A percentile compares a stretch with the other conserved stretches of the same genome.
phyloP scores from a whole-genome alignment of 2,329 filamentous ascomycete species.

The Cladosporium sp. region DNA sequence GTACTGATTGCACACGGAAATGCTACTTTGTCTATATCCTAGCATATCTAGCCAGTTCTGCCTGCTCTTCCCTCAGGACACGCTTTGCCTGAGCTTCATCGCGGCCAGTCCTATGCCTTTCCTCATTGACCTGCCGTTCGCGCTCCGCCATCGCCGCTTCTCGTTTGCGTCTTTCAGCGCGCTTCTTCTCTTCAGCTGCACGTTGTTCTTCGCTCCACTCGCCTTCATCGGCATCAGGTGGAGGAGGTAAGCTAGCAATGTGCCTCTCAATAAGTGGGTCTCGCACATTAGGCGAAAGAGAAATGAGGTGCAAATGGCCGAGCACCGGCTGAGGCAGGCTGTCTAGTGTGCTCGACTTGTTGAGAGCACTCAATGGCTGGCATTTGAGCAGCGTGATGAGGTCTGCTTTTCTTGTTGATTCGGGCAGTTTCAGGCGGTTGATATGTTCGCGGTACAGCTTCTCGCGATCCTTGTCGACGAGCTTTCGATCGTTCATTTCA shows the following conservation, averaged over 20 bases:
- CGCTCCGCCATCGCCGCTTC: slow-evolving; percentile 65
- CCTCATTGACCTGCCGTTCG: slow-evolving; percentile 37
- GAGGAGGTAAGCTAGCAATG: slow-evolving; percentile 56
- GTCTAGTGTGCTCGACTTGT: slow-evolving; percentile 54
- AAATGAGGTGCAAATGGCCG: slow-evolving; percentile 66
- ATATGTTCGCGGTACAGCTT: slow-evolving; percentile 75
- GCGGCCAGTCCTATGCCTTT: slow-evolving; percentile 20
- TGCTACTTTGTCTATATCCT: background rate
- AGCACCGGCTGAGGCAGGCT: slow-evolving; percentile 60
- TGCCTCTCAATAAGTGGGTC: slow-evolving; percentile 64
- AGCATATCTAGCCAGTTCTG: slow-evolving; percentile 13
- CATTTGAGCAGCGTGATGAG: slow-evolving; percentile 61
- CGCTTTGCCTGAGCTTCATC: slow-evolving; percentile 20
- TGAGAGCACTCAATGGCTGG: slow-evolving; percentile 55
- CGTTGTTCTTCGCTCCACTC: slow-evolving; percentile 51
- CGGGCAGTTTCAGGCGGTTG: slow-evolving; percentile 60
- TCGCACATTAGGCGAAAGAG: slow-evolving; percentile 57
- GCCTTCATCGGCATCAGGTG: slow-evolving; percentile 29
- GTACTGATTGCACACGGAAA: background rate
- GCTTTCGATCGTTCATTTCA: slow-evolving; percentile 67
- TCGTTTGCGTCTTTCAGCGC: slow-evolving; percentile 33
- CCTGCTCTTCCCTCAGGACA: slow-evolving; percentile 15
- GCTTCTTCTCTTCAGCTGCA: slow-evolving; percentile 28
- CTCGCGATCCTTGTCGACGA: slow-evolving; percentile 66
- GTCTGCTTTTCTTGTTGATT: slow-evolving; percentile 64